phyloP scores from a whole-genome alignment of 805 yeast genomes.

The Ogataea pilisensis region DNA sequence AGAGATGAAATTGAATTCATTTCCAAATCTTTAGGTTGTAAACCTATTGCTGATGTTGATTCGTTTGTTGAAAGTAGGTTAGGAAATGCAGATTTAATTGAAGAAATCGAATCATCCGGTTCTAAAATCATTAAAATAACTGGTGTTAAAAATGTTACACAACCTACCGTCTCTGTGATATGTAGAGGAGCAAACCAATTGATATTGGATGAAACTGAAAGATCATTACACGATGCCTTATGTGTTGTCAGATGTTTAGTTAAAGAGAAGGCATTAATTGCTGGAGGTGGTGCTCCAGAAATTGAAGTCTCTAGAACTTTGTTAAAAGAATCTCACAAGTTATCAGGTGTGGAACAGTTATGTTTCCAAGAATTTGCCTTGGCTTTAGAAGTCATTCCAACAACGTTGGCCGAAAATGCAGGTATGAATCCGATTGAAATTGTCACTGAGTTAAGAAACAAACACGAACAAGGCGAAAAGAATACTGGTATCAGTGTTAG shows the following conservation, averaged over 20 bases:
- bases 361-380: constrained; percentile 90
- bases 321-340: constrained; percentile 62
- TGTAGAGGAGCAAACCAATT: constrained; percentile 93
- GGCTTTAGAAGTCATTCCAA: constrained; percentile 89
- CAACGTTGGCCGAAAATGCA: constrained; percentile 92
- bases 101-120: constrained; percentile 86
- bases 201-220: constrained; percentile 92
- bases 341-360: constrained; percentile 83
- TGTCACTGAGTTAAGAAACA: constrained; percentile 85
- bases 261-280: constrained; percentile 83
- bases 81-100: constrained; percentile 88
- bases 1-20: constrained; percentile 95
- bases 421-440: constrained; percentile 89
- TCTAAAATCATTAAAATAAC: constrained; percentile 86
- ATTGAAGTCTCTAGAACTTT: constrained; percentile 79
- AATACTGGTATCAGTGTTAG: constrained; percentile 96
- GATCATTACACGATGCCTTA: constrained; percentile 95
- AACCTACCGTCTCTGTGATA: constrained; percentile 79
- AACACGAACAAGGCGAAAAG: constrained; percentile 85
- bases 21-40: constrained; percentile 80
- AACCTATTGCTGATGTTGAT: constrained; percentile 94
- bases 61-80: constrained; percentile 89
- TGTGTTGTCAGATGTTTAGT: constrained; percentile 90
- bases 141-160: constrained; percentile 59
- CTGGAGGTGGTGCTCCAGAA: constrained; percentile 99